Conservation (phyloP, 2,329 filamentous ascomycete genomes). For the Aspergillus aculeatus region DNA sequence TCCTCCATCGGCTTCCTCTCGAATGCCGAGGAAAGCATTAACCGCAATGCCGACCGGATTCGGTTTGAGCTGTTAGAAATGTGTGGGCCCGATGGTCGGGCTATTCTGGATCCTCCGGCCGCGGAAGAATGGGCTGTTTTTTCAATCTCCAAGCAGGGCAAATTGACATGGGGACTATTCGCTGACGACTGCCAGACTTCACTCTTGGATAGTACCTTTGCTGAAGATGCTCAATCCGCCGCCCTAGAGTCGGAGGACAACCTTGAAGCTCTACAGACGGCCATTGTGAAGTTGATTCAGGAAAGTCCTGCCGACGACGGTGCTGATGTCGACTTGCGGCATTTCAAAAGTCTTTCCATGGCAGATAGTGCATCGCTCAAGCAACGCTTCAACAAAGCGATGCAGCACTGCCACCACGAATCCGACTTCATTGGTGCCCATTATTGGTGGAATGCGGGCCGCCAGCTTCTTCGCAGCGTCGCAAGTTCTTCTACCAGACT, state of each 20-base stretch:
- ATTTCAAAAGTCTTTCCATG: slow-evolving; percentile 7
- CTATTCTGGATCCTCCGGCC: slow-evolving; percentile 71
- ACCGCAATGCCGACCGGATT: slow-evolving; percentile 39
- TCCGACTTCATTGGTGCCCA: slow-evolving; percentile 83
- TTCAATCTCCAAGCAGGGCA: slow-evolving; percentile 73
- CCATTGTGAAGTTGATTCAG: slow-evolving; percentile 75
- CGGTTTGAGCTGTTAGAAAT: slow-evolving; percentile 43
- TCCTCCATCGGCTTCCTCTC: slow-evolving; percentile 31
- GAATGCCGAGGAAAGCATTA: slow-evolving; percentile 25
- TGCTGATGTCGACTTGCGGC: slow-evolving; percentile 19
- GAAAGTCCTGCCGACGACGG: slow-evolving; percentile 77
- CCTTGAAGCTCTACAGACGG: slow-evolving; percentile 76
- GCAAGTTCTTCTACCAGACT: slow-evolving; percentile 49
- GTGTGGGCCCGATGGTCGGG: slow-evolving; percentile 42
- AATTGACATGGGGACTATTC: slow-evolving; percentile 65
- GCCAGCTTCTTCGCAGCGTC: slow-evolving; percentile 65
- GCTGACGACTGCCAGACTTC: slow-evolving; percentile 65
- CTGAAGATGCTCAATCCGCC: slow-evolving; percentile 36
- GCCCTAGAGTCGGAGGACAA: slow-evolving; percentile 68
- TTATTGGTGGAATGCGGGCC: slow-evolving; percentile 78
- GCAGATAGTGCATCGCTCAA: slow-evolving; percentile 28
- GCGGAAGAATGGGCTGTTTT: slow-evolving; percentile 80
- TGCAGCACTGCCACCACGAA: slow-evolving; percentile 71
- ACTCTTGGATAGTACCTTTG: slow-evolving; percentile 59
- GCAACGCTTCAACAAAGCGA: slow-evolving; percentile 61